These are phyloP conservation scores for Boletus semigastroideus DNA, from an alignment of 1,284 basidiomycete genomes.

Conservation along the genomic window DNA sequence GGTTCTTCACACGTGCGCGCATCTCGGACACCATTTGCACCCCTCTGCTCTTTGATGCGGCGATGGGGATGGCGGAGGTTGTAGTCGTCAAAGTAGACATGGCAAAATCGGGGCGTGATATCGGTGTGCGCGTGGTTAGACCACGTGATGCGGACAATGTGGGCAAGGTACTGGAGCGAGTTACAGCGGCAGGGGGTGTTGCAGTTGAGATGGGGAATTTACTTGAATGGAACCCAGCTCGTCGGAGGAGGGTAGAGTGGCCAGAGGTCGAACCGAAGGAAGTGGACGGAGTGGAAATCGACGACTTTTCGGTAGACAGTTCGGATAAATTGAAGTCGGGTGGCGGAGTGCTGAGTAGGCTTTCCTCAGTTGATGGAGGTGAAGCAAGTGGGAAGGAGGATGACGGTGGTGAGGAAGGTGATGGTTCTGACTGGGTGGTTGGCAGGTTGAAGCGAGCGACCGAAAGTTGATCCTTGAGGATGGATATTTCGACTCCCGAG, in stretches of 20 bases:
- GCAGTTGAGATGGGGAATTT: slow-evolving; percentile 44
- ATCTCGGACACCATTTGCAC: slow-evolving; percentile 89
- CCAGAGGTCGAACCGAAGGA: slow-evolving; percentile 39
- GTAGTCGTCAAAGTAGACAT: slow-evolving; percentile 42
- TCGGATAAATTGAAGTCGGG: slow-evolving; percentile 63
- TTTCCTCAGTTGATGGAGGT: slow-evolving; percentile 32
- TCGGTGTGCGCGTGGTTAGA: slow-evolving; percentile 45
- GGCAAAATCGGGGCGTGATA: slow-evolving; percentile 45
- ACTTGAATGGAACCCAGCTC: slow-evolving; percentile 48
- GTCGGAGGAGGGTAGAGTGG: slow-evolving; percentile 50
- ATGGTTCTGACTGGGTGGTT: slow-evolving; percentile 21
- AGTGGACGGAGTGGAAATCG: slow-evolving; percentile 33
- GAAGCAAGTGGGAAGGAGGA: slow-evolving; percentile 23
- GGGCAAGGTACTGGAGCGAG: slow-evolving; percentile 60
- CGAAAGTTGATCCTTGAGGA: slow-evolving; percentile 75
- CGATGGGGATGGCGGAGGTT: slow-evolving; percentile 34
- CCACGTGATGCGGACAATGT: slow-evolving; percentile 47
- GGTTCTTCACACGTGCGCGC: slow-evolving; percentile 73
- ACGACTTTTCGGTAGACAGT: slow-evolving; percentile 46
- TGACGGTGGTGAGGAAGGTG: slow-evolving; percentile 26
- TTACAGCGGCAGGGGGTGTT: slow-evolving; percentile 39
- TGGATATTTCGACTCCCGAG: slow-evolving; percentile 81
- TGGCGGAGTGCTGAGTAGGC: slow-evolving; percentile 59
- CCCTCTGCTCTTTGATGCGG: slow-evolving; percentile 67
- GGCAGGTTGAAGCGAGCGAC: slow-evolving; percentile 38